phyloP scores from a whole-genome alignment of 1,284 basidiomycete genomes.

The Phellopilus nigrolimitatus region DNA sequence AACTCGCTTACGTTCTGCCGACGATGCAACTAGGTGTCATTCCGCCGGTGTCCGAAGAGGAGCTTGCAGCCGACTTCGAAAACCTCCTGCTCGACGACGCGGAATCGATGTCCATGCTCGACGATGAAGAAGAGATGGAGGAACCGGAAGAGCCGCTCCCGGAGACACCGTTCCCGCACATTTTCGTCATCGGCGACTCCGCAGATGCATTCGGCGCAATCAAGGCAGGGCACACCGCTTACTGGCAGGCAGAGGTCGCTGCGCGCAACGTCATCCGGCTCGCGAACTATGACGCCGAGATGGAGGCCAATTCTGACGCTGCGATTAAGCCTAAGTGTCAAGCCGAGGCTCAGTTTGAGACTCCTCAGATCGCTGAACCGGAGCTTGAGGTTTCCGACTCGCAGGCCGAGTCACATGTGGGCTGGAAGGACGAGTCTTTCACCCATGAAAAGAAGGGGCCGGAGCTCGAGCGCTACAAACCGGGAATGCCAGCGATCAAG shows the following conservation, averaged over 20 bases:
- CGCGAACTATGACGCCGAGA: constrained; percentile 28
- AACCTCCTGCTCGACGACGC: too few relatives aligned
- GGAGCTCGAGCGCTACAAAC: constrained; percentile 51
- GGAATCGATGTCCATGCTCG: constrained; percentile 10
- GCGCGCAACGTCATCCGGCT: constrained; percentile 49
- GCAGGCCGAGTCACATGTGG: constrained; percentile 20
- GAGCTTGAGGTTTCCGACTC: constrained; percentile 19
- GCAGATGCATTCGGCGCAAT: constrained; percentile 68
- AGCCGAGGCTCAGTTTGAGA: too few relatives aligned
- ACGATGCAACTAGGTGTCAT: constrained; percentile 53
- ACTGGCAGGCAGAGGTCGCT: constrained; percentile 54
- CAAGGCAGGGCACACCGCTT: constrained; percentile 69
- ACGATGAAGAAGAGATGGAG: constrained; percentile 21
- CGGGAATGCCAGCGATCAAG: constrained; percentile 61
- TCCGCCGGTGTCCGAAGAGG: constrained; percentile 22
- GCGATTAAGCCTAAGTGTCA: too few relatives aligned
- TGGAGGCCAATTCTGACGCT: constrained; percentile 22
- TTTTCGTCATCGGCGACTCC: constrained; percentile 67
- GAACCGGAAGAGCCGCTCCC: constrained; percentile 24
- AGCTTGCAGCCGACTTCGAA: too few relatives aligned
- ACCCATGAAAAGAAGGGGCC: constrained; percentile 17
- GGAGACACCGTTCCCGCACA: constrained; percentile 44
- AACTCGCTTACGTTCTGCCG: constrained; percentile 50
- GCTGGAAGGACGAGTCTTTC: too few relatives aligned
- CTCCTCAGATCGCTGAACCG: too few relatives aligned